Evolutionary conservation across 345 rosid species (phyloP).

Genomic region (Anacardium occidentale): DNA sequence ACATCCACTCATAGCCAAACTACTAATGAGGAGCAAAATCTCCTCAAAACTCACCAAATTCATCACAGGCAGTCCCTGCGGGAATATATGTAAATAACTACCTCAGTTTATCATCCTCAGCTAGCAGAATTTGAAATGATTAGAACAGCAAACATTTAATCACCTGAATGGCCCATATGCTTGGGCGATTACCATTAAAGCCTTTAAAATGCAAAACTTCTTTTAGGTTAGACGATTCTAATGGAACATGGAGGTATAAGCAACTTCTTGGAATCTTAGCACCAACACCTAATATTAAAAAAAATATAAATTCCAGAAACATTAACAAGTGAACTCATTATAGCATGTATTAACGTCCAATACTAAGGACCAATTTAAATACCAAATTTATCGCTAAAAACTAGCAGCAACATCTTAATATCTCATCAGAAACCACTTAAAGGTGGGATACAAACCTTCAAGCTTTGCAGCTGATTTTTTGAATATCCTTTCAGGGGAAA

Average conservation of each 20-base stretch:
- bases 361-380: too few species aligned
- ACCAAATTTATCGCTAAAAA: not conserved
- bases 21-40: conserved; percentile 49
- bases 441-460: conserved; percentile 43
- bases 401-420: not conserved
- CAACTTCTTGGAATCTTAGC: conserved; percentile 76
- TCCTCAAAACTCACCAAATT: conserved; percentile 65
- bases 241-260: conserved; percentile 68
- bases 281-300: conserved; percentile 65
- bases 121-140: conserved; percentile 1
- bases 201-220: conserved; percentile 54
- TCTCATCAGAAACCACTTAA: not conserved
- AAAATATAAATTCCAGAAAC: not conserved
- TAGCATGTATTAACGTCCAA: too few species aligned
- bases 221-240: conserved; percentile 47
- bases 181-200: conserved; percentile 68
- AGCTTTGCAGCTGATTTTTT: conserved; percentile 56
- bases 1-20: conserved; percentile 64
- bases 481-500: conserved; percentile 65
- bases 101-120: conserved; percentile 3
- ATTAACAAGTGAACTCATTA: not conserved
- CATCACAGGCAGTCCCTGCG: conserved; percentile 67
- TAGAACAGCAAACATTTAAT: not conserved
- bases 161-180: conserved; percentile 92
- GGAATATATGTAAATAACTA: not conserved